Percentiles rank a stretch among this genome's conserved stretches.
Conservation (phyloP, 768 basidiomycete genomes). For the Boletus edulis region DNA sequence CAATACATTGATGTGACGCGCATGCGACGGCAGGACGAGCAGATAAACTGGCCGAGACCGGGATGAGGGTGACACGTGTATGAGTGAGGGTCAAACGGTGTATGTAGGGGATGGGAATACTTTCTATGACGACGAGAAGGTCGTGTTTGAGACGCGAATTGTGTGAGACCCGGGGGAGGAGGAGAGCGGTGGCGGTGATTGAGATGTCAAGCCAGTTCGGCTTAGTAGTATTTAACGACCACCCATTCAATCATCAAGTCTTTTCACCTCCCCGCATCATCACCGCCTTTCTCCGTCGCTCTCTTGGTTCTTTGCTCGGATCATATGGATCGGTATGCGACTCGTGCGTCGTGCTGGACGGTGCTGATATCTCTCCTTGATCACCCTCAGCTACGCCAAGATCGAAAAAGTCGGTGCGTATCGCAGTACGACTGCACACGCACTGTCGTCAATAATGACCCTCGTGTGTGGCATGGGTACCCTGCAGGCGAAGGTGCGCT, state of each 20-base stretch:
- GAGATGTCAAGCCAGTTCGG: slow-evolving; percentile 12
- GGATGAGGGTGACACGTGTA: slow-evolving; percentile 34
- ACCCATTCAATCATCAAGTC: slow-evolving; percentile 2
- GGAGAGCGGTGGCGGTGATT: slow-evolving; percentile 11
- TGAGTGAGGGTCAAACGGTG: background rate
- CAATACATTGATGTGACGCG: slow-evolving; percentile 76
- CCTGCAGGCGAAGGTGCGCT: slow-evolving; percentile 43
- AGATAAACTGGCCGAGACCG: slow-evolving; percentile 72
- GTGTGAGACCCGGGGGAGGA: background rate
- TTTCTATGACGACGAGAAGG: slow-evolving; percentile 17
- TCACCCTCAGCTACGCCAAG: slow-evolving; percentile 79
- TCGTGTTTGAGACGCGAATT: slow-evolving; percentile 1
- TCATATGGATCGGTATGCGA: slow-evolving; percentile 35
- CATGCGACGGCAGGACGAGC: slow-evolving; percentile 52
- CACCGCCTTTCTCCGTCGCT: background rate
- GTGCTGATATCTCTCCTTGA: slow-evolving; percentile 15
- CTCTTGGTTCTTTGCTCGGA: background rate
- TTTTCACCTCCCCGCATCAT: slow-evolving; percentile 5
- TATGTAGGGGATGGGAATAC: slow-evolving; percentile 11
- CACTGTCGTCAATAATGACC: slow-evolving; percentile 11
- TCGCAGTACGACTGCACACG: slow-evolving; percentile 10
- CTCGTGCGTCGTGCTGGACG: slow-evolving; percentile 4
- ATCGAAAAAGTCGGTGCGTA: slow-evolving; percentile 96
- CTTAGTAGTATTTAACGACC: slow-evolving; percentile 19
- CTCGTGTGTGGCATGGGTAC: slow-evolving; percentile 15